Percentiles rank a stretch among this genome's conserved stretches.
Conservation (phyloP, 345 rosid species). For the Sapria himalayana region DNA sequence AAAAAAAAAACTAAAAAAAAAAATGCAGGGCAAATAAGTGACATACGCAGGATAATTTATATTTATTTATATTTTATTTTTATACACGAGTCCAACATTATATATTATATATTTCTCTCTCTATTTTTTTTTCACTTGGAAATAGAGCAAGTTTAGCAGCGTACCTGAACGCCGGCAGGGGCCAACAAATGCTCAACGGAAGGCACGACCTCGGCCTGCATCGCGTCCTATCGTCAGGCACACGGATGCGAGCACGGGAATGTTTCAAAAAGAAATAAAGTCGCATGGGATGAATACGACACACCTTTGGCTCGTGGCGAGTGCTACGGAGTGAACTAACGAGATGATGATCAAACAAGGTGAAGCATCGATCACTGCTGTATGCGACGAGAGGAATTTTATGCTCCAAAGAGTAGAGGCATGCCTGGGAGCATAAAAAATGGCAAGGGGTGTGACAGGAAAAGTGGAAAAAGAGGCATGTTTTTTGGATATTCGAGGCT, state of each 20-base stretch:
- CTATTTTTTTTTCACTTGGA: too few relatives aligned
- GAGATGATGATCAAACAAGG: slow-evolving; percentile 65
- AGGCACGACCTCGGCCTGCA: slow-evolving; percentile 78
- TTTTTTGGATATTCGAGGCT: not conserved
- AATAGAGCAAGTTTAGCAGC: too few relatives aligned
- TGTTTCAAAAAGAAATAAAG: too few relatives aligned
- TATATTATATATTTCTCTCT: too few relatives aligned
- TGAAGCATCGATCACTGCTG: slow-evolving; percentile 60
- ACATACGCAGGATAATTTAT: too few relatives aligned
- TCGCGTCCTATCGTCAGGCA: not conserved
- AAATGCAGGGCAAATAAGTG: too few relatives aligned
- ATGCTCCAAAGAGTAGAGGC: slow-evolving; percentile 53
- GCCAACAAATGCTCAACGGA: slow-evolving; percentile 53
- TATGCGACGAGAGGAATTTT: slow-evolving; percentile 82
- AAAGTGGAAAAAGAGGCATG: not conserved
- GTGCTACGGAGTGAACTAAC: slow-evolving; percentile 52
- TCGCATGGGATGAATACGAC: too few relatives aligned
- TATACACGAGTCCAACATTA: too few relatives aligned
- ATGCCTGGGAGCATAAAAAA: slow-evolving; percentile 28
- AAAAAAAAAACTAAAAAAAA: too few relatives aligned
- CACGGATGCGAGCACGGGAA: too few relatives aligned
- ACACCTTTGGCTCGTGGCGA: slow-evolving; percentile 75
- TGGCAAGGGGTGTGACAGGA: not conserved
- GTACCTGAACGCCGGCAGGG: slow-evolving; percentile 76
- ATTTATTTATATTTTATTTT: too few relatives aligned